Evolutionary conservation across 2,329 filamentous ascomycete genomes (phyloP).

Genomic region (Dactylellina cionopaga): DNA sequence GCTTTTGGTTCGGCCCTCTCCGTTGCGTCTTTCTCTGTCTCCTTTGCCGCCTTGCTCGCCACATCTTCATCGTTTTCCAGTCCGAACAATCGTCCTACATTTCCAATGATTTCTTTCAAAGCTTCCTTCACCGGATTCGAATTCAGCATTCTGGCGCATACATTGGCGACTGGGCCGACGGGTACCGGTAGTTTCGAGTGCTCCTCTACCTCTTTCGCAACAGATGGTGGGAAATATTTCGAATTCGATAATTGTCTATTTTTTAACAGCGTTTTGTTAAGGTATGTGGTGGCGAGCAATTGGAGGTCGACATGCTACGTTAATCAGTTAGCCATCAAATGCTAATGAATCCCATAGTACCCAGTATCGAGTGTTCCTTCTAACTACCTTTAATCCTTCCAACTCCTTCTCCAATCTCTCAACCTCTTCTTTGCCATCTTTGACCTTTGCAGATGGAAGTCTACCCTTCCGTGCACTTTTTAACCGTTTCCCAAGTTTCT

Average conservation of each 20-base stretch:
- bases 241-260: slow-evolving; percentile 65
- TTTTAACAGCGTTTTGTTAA: slow-evolving; percentile 66
- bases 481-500: slow-evolving; percentile 72
- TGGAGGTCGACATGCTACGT: slow-evolving; percentile 63
- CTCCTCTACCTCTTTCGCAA: slow-evolving; percentile 58
- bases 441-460: slow-evolving; percentile 55
- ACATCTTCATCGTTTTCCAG: slow-evolving; percentile 20
- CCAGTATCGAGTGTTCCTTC: not conserved
- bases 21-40: not conserved
- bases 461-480: slow-evolving; percentile 60
- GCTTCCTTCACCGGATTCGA: slow-evolving; percentile 66
- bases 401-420: slow-evolving; percentile 72
- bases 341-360: not conserved
- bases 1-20: slow-evolving; percentile 8
- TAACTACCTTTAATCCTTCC: slow-evolving; percentile 63
- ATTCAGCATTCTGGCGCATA: slow-evolving; percentile 68
- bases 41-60: slow-evolving; percentile 15
- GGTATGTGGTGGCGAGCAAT: slow-evolving; percentile 63
- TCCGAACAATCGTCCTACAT: slow-evolving; percentile 19
- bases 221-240: slow-evolving; percentile 62
- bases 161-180: slow-evolving; percentile 61
- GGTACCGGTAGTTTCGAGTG: slow-evolving; percentile 46
- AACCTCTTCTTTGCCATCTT: slow-evolving; percentile 62
- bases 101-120: slow-evolving; percentile 60
- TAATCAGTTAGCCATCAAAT: not conserved